phyloP scores from a whole-genome alignment of 2,329 filamentous ascomycete species.

The Huntiella omanensis region DNA sequence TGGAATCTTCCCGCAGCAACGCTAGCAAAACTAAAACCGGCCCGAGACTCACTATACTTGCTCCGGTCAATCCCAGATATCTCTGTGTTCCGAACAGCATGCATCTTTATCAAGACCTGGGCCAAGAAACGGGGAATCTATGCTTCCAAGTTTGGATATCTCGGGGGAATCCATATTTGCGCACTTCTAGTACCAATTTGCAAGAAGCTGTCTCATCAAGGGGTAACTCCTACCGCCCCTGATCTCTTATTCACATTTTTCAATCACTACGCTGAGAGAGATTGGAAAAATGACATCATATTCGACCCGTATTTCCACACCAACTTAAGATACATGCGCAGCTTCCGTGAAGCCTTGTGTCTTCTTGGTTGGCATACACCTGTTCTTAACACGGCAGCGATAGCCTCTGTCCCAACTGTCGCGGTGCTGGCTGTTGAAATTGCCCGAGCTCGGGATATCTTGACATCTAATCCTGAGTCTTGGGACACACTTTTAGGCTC shows the following conservation, averaged over 20 bases:
- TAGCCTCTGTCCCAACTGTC: conserved; percentile 33
- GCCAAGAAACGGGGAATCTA: conserved; percentile 43
- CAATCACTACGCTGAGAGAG: conserved; percentile 38
- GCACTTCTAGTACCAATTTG: conserved; percentile 40
- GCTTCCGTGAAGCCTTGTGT: conserved; percentile 39
- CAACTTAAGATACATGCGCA: conserved; percentile 32
- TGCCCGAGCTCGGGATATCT: conserved; percentile 22
- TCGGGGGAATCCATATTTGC: conserved; percentile 46
- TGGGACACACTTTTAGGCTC: conserved; percentile 26
- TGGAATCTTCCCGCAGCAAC: conserved; percentile 37
- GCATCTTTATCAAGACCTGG: conserved; percentile 43
- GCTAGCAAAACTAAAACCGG: conserved; percentile 43
- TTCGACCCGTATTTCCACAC: conserved; percentile 43
- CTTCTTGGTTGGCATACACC: conserved; percentile 45
- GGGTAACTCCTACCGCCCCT: conserved; percentile 22
- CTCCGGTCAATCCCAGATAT: conserved; percentile 40
- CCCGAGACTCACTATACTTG: conserved; percentile 42
- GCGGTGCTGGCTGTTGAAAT: conserved; percentile 33
- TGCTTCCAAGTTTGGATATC: conserved; percentile 43
- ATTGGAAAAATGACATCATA: conserved; percentile 35
- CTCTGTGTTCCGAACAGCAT: conserved; percentile 36
- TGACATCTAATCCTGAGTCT: conserved; percentile 20
- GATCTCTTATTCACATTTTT: conserved; percentile 43
- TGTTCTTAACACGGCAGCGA: conserved; percentile 37
- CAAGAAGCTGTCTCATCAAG: conserved; percentile 29